phyloP scores from a whole-genome alignment of 2,329 filamentous ascomycete genomes.

The Aspergillus caelatus region DNA sequence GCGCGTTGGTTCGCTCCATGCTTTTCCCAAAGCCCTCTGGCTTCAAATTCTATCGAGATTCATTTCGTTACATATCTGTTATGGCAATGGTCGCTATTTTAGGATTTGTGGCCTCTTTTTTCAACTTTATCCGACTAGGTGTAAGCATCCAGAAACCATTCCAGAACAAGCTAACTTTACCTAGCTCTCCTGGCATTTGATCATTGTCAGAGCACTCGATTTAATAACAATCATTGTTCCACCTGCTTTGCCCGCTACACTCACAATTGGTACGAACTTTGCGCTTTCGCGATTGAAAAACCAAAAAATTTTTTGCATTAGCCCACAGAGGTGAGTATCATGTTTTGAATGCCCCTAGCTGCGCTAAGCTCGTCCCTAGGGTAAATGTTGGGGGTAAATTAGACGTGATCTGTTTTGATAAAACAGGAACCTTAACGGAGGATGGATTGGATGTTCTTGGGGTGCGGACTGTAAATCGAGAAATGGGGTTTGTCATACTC shows the following conservation, averaged over 20 bases:
- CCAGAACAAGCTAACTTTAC: conserved; percentile 21
- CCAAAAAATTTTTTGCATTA: conserved; percentile 96
- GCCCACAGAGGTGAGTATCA: conserved; percentile 67
- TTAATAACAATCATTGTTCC: conserved; percentile 97
- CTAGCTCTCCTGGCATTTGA: conserved; percentile 79
- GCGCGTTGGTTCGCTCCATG: conserved; percentile 94
- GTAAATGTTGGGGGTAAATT: conserved; percentile 97
- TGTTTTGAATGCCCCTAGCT: neutral
- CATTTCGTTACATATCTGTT: conserved; percentile 95
- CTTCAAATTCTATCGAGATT: conserved; percentile 98
- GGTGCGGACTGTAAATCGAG: conserved; percentile 72
- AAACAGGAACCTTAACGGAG: conserved; percentile 96
- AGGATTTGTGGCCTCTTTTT: conserved; percentile 86
- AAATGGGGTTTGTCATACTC: conserved; percentile 45
- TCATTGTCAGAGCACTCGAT: conserved; percentile 88
- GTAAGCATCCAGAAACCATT: conserved; percentile 34
- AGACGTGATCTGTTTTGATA: conserved; percentile 96
- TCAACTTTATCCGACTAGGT: conserved; percentile 87
- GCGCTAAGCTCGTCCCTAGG: conserved; percentile 42
- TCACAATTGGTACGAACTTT: conserved; percentile 97
- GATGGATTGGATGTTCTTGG: conserved; percentile 94
- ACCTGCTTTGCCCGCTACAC: conserved; percentile 87
- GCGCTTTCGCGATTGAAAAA: conserved; percentile 82
- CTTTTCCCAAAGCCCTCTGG: conserved; percentile 97
- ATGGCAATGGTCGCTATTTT: conserved; percentile 86